Percentiles rank a stretch among this genome's conserved stretches.
These are phyloP conservation scores for Sindora glabra DNA, from an alignment of 306 rosid species.

Conservation along the genomic window DNA sequence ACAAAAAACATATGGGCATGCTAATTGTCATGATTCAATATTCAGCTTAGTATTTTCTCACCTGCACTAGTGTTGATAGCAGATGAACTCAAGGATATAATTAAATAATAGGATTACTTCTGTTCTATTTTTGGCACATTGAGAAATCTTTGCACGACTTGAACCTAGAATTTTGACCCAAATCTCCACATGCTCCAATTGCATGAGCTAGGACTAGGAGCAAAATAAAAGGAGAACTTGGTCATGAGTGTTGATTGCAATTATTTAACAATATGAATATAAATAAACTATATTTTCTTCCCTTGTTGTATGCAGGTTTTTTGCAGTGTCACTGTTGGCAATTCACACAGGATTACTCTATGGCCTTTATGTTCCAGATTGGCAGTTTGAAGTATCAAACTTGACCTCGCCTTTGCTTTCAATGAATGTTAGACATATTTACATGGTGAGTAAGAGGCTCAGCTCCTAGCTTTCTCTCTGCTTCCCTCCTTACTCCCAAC, in stretches of 20 bases:
- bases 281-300: no score
- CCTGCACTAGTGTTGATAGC: background rate
- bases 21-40: background rate
- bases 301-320: conserved; percentile 55
- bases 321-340: conserved; percentile 43
- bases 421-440: conserved; percentile 30
- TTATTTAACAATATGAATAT: no score
- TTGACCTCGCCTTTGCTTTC: conserved; percentile 31
- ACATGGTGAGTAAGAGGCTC: conserved; percentile 39
- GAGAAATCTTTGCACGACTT: no score
- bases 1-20: background rate
- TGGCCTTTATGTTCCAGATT: conserved; percentile 86
- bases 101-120: conserved; percentile 2
- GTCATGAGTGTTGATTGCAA: no score
- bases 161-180: no score
- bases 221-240: no score
- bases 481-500: background rate
- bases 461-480: background rate
- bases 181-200: no score
- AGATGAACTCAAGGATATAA: background rate
- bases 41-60: background rate
- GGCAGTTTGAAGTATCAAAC: conserved; percentile 52
- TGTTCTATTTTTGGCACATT: background rate
- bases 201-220: no score
- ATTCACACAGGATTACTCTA: conserved; percentile 53